A percentile compares a stretch with the other conserved stretches of the same genome.
Evolutionary conservation across 352 stramenopile genomes (phyloP).

Genomic region (Thraustotheca clavata): DNA sequence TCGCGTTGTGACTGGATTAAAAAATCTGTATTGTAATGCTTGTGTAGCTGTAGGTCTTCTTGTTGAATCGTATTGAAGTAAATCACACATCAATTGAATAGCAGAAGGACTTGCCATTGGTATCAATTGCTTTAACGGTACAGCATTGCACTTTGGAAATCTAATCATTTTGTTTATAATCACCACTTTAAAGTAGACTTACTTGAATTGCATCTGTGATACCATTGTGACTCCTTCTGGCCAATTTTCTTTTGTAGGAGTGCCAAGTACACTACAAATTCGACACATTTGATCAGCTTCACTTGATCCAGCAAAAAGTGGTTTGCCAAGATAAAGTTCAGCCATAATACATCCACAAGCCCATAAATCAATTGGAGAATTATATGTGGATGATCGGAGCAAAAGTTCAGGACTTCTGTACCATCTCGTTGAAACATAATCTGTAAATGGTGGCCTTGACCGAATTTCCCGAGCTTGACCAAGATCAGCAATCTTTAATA

Average conservation of each 20-base stretch:
- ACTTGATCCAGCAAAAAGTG: slow-evolving; percentile 71
- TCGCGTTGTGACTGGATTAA: slow-evolving; percentile 55
- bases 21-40: slow-evolving; percentile 92
- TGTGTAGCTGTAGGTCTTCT: slow-evolving; percentile 79
- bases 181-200: not conserved
- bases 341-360: slow-evolving; percentile 73
- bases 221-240: slow-evolving; percentile 82
- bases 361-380: slow-evolving; percentile 76
- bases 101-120: slow-evolving; percentile 48
- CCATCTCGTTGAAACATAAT: slow-evolving; percentile 73
- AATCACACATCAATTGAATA: slow-evolving; percentile 78
- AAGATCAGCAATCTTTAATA: slow-evolving; percentile 66
- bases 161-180: slow-evolving; percentile 3
- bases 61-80: slow-evolving; percentile 90
- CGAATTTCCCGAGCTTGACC: slow-evolving; percentile 67
- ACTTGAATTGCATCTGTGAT: slow-evolving; percentile 84
- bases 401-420: slow-evolving; percentile 69
- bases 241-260: slow-evolving; percentile 86
- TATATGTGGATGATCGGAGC: slow-evolving; percentile 58
- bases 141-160: slow-evolving; percentile 82
- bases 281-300: slow-evolving; percentile 96
- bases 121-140: slow-evolving; percentile 65
- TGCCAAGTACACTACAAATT: slow-evolving; percentile 89
- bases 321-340: slow-evolving; percentile 63
- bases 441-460: slow-evolving; percentile 53